These are phyloP conservation scores for Vitis hybrid DNA, from an alignment of 177 flowering plant species.

Conservation along the genomic window DNA sequence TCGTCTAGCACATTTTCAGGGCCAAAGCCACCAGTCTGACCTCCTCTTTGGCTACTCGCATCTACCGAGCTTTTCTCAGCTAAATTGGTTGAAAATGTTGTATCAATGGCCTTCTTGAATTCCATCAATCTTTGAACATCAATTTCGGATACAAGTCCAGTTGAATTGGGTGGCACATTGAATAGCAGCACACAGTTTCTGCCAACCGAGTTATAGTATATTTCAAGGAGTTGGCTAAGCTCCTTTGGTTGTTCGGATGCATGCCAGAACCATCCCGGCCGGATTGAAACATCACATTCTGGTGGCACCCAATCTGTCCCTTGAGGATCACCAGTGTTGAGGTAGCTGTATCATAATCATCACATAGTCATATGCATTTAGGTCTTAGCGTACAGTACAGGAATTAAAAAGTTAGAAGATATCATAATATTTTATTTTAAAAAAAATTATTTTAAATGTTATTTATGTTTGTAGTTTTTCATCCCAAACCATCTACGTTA, in stretches of 20 bases:
- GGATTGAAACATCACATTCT: conserved; percentile 88
- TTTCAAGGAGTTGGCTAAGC: conserved; percentile 58
- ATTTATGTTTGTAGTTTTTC: no score
- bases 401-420: no score
- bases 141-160: conserved; percentile 62
- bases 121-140: conserved; percentile 54
- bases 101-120: conserved; percentile 55
- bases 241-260: conserved; percentile 64
- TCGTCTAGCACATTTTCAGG: conserved; percentile 59
- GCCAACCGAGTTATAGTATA: conserved; percentile 91
- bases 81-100: conserved; percentile 57
- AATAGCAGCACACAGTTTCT: conserved; percentile 76
- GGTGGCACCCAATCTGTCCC: conserved; percentile 89
- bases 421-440: no score
- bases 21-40: conserved; percentile 50
- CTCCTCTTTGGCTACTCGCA: conserved; percentile 86
- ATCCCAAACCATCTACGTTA: no score
- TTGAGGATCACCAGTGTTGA: conserved; percentile 70
- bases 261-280: conserved; percentile 98
- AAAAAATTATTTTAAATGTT: no score
- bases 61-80: conserved; percentile 40
- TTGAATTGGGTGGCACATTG: conserved; percentile 89
- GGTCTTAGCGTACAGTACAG: no score
- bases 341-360: conserved; percentile 47
- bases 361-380: no score